These are phyloP conservation scores for Candida alai DNA, from an alignment of 805 yeast genomes.

Conservation along the genomic window DNA sequence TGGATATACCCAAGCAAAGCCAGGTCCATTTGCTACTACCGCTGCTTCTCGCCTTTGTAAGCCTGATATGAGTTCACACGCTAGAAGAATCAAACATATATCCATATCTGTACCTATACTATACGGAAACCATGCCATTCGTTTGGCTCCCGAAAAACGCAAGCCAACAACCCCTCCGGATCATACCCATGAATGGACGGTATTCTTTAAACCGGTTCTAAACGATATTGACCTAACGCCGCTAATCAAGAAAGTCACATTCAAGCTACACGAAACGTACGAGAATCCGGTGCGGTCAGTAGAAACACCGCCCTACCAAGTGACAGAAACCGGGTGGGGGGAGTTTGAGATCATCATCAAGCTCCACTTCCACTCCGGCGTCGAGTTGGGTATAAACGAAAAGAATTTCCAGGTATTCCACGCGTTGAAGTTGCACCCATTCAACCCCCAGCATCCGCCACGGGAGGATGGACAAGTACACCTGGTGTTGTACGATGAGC, in stretches of 20 bases:
- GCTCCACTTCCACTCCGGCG: conserved; percentile 79
- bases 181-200: conserved; percentile 95
- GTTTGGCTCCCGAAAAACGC: conserved; percentile 34
- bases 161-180: conserved; percentile 59
- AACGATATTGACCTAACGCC: conserved; percentile 74
- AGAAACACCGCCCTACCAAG: conserved; percentile 89
- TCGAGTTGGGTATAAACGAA: conserved; percentile 60
- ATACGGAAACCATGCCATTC: conserved; percentile 39
- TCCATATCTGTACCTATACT: conserved; percentile 42
- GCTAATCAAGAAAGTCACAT: conserved; percentile 83
- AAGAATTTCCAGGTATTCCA: conserved; percentile 84
- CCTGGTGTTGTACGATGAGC: conserved; percentile 70
- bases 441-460: conserved; percentile 41
- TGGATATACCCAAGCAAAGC: conserved; percentile 21
- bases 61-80: conserved; percentile 18
- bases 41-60: too few species aligned
- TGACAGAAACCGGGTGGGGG: conserved; percentile 99
- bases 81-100: conserved; percentile 26
- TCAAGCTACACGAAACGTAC: conserved; percentile 93
- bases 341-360: conserved; percentile 92
- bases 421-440: conserved; percentile 89
- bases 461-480: conserved; percentile 41
- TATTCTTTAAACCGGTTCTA: conserved; percentile 74
- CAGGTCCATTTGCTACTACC: too few species aligned
- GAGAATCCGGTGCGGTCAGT: conserved; percentile 80